These are phyloP conservation scores for Saprolegnia parasitica DNA, from an alignment of 352 stramenopile species.

Conservation along the genomic window DNA sequence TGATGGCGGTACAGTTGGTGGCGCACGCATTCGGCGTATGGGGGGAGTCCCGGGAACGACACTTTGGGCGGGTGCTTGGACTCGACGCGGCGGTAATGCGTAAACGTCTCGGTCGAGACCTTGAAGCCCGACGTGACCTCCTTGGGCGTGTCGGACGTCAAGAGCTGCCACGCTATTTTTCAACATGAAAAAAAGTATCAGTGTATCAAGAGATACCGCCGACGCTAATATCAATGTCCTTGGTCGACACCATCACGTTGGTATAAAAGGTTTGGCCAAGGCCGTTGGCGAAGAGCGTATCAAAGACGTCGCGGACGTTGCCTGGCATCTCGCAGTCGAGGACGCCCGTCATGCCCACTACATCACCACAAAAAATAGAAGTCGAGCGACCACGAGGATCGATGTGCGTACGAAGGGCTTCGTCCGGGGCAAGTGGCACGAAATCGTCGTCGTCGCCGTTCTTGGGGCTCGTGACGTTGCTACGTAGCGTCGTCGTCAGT, in stretches of 20 bases:
- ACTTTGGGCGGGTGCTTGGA: conserved; percentile 59
- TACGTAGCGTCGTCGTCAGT: neutral
- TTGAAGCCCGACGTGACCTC: conserved; percentile 40
- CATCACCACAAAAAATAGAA: neutral
- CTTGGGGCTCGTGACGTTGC: conserved; percentile 8
- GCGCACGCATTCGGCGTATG: conserved; percentile 45
- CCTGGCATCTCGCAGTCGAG: conserved; percentile 64
- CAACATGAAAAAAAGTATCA: too few relatives aligned
- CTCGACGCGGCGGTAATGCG: conserved; percentile 40
- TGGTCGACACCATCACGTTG: conserved; percentile 47
- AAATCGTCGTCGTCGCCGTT: conserved; percentile 50
- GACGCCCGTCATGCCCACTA: conserved; percentile 55
- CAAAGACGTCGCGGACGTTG: conserved; percentile 58
- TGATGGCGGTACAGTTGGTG: conserved; percentile 45
- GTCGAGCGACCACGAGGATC: neutral
- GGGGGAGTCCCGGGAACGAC: conserved; percentile 51
- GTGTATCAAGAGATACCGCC: conserved; percentile 1
- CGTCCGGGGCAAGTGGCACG: conserved; percentile 49
- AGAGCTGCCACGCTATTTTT: neutral
- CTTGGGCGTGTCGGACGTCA: conserved; percentile 29
- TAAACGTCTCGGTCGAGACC: conserved; percentile 51
- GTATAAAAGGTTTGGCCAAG: conserved; percentile 46
- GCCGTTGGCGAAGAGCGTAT: conserved; percentile 62
- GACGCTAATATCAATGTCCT: conserved; percentile 60
- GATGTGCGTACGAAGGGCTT: conserved; percentile 32